Evolutionary conservation across 345 rosid species (phyloP), one percentile per base, ranked within the genome.

Genomic region (Geranium rotundifolium): DNA sequence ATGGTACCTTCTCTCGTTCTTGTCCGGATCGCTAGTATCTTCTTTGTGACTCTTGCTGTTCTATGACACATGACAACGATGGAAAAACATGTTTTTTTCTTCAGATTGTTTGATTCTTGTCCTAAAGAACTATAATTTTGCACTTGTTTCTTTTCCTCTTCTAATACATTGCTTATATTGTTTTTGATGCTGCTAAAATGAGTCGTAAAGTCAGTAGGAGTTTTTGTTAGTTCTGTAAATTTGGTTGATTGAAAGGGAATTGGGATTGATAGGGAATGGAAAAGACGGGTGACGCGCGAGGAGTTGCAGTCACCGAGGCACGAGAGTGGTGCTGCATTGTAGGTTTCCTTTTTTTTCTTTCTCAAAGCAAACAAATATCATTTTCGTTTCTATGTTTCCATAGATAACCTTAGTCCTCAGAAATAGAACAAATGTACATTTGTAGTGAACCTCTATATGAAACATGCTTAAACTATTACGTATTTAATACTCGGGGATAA

Each of bases 21-120:
- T 87, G 96, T 93, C 96, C 73, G 79, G 99, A 90, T 88, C 95
- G 99, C 95, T 93, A 93, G 67, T 90, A 62, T 69, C 86, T 73
- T 75, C 80, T 87, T 87, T 84, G 99, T 90, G 96, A 87, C 87
- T 89, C 79, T 82, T 81, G 75, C 80, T 65, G 71, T 77, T 77
- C 71, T 82, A 77, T 81, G 90, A 77, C 56, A 52, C 27, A 70
- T 14, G 41, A 66, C 71, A 62, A 17, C 20, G 18, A 61, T 37
- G 64, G 57, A 34, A 17, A 50, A 52, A 56, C 27, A 23, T 23
- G 27, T 68, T 56, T 54, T 62, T 59, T 63, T 23, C 0, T 63
- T 49, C 19, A 7, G 3, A 29, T 34, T 49, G 7, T 62, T 69
- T 61, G 14, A 16, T 17, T 54, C 10, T 29, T 67, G 19, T 17